Percentiles rank a stretch among this genome's conserved stretches.
Evolutionary conservation across 2,329 filamentous ascomycete species (phyloP).

Genomic region (Dothistroma pini): DNA sequence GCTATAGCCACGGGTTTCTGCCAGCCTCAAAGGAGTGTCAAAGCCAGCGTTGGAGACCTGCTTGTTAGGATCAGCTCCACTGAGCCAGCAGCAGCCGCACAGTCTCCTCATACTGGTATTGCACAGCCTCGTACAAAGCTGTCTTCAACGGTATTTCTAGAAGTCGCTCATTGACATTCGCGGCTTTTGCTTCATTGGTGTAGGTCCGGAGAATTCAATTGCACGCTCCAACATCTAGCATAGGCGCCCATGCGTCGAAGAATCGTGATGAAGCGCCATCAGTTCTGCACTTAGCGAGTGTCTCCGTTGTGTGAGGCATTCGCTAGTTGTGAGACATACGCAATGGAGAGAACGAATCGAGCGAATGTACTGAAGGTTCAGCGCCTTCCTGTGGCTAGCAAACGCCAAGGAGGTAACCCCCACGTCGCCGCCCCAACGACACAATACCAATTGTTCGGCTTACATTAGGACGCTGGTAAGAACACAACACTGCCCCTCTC

Average conservation of each 20-base stretch:
- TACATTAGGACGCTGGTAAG: too few species aligned
- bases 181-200: conserved; percentile 4
- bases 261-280: not conserved
- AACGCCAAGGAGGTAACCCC: not conserved
- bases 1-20: conserved; percentile 10
- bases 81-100: conserved; percentile 11
- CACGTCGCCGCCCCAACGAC: not conserved
- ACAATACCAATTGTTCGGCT: not conserved
- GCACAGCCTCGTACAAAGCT: conserved; percentile 18
- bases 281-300: not conserved
- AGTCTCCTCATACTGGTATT: conserved; percentile 17
- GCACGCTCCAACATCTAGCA: not conserved
- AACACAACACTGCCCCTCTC: too few species aligned
- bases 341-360: too few species aligned
- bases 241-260: not conserved
- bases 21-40: conserved; percentile 16
- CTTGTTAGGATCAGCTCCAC: conserved; percentile 16
- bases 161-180: conserved; percentile 1
- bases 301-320: too few species aligned
- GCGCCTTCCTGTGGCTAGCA: not conserved
- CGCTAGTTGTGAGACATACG: too few species aligned
- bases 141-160: conserved; percentile 10
- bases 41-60: conserved; percentile 4
- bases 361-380: not conserved
- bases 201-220: not conserved